Evolutionary conservation across 768 basidiomycete species (phyloP).

Genomic region (Lentinula boryana): DNA sequence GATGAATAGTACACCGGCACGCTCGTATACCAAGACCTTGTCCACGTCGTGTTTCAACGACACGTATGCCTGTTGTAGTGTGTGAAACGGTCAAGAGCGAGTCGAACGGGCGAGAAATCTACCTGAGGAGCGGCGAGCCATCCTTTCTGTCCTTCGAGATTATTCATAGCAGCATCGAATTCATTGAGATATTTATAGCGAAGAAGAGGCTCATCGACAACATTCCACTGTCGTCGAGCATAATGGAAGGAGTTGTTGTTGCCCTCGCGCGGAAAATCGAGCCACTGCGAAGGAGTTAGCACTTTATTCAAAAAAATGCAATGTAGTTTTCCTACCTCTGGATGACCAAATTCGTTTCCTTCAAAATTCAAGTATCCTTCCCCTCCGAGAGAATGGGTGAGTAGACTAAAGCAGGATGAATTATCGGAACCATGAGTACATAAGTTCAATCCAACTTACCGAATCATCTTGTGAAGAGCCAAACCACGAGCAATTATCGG

Average conservation of each 20-base stretch:
- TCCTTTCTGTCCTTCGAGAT: conserved; percentile 66
- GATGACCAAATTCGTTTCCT: conserved; percentile 98
- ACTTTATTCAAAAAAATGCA: background rate
- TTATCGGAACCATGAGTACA: background rate
- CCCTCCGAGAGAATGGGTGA: conserved; percentile 90
- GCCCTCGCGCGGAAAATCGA: conserved; percentile 96
- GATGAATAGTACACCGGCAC: conserved; percentile 88
- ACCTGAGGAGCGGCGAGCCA: conserved; percentile 86
- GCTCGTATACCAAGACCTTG: conserved; percentile 92
- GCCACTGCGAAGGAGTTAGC: conserved; percentile 57
- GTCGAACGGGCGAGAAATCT: conserved; percentile 11
- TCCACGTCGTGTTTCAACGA: conserved; percentile 92
- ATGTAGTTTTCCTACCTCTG: conserved; percentile 56
- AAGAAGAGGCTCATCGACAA: conserved; percentile 78
- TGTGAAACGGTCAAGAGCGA: background rate
- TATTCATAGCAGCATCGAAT: conserved; percentile 92
- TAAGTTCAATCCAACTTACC: conserved; percentile 39
- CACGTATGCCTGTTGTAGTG: conserved; percentile 64
- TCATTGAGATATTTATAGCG: conserved; percentile 94
- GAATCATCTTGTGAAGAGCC: conserved; percentile 95
- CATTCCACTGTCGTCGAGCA: conserved; percentile 94
- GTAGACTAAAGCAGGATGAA: conserved; percentile 42
- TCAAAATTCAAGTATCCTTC: conserved; percentile 98
- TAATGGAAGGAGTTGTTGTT: conserved; percentile 97
- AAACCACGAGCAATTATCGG: conserved; percentile 84